Conservation (phyloP, 495 filamentous ascomycete species). For the Aspergillus haitiensis region DNA sequence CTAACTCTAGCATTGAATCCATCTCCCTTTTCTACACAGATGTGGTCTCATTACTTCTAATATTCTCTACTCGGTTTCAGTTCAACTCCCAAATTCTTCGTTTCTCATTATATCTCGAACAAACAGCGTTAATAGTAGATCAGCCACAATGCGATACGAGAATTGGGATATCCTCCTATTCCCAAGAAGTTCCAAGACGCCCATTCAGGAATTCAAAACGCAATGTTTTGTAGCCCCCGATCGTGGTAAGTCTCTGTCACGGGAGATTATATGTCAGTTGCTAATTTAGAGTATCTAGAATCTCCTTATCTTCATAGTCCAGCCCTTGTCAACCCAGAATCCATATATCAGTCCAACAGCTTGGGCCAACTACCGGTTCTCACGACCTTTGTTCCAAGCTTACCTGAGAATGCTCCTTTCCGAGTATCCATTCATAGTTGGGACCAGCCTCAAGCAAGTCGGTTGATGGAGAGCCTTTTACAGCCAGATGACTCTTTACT, state of each 20-base stretch:
- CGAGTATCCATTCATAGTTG: slow-evolving; percentile 81
- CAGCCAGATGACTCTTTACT: slow-evolving; percentile 60
- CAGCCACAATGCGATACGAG: slow-evolving; percentile 68
- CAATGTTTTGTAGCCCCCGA: slow-evolving; percentile 75
- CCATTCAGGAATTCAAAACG: slow-evolving; percentile 84
- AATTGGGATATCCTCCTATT: slow-evolving; percentile 88
- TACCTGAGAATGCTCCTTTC: slow-evolving; percentile 61
- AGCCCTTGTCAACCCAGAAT: slow-evolving; percentile 28
- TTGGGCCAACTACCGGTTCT: slow-evolving; percentile 62
- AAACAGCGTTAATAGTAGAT: slow-evolving; percentile 12
- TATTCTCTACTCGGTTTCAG: slow-evolving; percentile 22
- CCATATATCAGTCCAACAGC: slow-evolving; percentile 32
- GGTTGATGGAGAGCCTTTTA: slow-evolving; percentile 59
- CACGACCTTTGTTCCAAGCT: slow-evolving; percentile 73
- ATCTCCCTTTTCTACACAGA: slow-evolving; percentile 13
- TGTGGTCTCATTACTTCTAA: slow-evolving; percentile 21
- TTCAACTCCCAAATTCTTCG: slow-evolving; percentile 19
- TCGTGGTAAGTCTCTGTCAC: slow-evolving; percentile 46
- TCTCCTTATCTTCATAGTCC: slow-evolving; percentile 40
- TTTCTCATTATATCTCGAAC: slow-evolving; percentile 21
- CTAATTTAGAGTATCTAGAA: slow-evolving; percentile 22
- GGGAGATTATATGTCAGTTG: neutral
- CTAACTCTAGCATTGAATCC: neutral
- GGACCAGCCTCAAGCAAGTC: slow-evolving; percentile 64
- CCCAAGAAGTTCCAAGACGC: slow-evolving; percentile 60